phyloP scores from a whole-genome alignment of 2,329 filamentous ascomycete species.

The Verruconis gallopava region DNA sequence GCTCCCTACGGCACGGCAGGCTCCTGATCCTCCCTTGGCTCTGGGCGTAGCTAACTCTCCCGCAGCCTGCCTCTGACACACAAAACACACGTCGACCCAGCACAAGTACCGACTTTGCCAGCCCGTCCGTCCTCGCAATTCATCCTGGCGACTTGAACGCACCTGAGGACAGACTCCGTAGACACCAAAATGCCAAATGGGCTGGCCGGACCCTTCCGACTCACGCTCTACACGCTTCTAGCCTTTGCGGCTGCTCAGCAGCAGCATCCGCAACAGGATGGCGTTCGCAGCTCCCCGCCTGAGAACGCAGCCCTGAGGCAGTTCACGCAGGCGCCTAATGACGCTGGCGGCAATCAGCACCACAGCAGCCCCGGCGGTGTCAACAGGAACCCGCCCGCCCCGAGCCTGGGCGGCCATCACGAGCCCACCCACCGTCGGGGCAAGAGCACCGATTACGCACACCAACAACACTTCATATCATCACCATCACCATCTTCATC shows the following conservation, averaged over 20 bases:
- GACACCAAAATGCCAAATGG: conserved; percentile 8
- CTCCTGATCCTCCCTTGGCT: too few relatives aligned
- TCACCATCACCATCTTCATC: conserved; percentile 5
- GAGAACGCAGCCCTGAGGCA: conserved; percentile 14
- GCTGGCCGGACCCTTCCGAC: conserved; percentile 12
- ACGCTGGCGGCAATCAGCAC: conserved; percentile 14
- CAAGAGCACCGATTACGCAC: not conserved
- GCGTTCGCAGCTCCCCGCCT: conserved; percentile 17
- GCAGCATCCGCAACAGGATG: conserved; percentile 24
- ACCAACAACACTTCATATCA: not conserved
- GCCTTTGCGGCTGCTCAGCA: conserved; percentile 26
- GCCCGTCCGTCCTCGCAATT: too few relatives aligned
- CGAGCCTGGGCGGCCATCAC: not conserved
- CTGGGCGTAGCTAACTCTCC: too few relatives aligned
- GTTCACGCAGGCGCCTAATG: conserved; percentile 17
- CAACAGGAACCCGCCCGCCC: conserved; percentile 12
- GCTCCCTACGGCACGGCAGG: too few relatives aligned
- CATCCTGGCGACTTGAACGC: too few relatives aligned
- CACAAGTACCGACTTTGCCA: too few relatives aligned
- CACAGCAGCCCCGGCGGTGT: too few relatives aligned
- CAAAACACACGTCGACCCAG: too few relatives aligned
- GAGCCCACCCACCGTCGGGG: not conserved
- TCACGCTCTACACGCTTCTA: conserved; percentile 23
- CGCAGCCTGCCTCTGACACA: too few relatives aligned
- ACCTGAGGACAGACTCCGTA: too few relatives aligned